These are phyloP conservation scores for Heterobasidion irregulare DNA, from an alignment of 1,284 basidiomycete genomes.

Conservation along the genomic window DNA sequence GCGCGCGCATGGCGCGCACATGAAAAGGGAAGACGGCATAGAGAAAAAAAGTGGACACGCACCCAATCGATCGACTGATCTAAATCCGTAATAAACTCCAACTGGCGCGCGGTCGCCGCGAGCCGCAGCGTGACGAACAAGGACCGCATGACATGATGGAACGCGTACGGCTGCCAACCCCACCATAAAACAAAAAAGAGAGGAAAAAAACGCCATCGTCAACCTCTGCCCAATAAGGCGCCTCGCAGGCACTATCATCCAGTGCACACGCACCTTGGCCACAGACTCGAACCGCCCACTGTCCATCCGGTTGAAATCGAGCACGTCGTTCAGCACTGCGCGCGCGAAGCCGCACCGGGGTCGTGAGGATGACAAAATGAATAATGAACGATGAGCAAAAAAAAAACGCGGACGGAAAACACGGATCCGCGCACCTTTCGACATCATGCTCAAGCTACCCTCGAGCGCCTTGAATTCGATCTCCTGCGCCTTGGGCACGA, in stretches of 20 bases:
- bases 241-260: not conserved
- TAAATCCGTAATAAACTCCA: slow-evolving; percentile 62
- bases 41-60: slow-evolving; percentile 10
- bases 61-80: slow-evolving; percentile 72
- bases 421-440: slow-evolving; percentile 46
- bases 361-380: not conserved
- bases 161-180: slow-evolving; percentile 57
- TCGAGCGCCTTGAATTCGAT: slow-evolving; percentile 78
- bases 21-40: not conserved
- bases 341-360: slow-evolving; percentile 2
- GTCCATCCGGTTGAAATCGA: slow-evolving; percentile 78
- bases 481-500: slow-evolving; percentile 57
- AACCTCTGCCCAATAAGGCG: not conserved
- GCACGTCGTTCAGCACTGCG: slow-evolving; percentile 78
- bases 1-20: not conserved
- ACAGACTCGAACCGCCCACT: slow-evolving; percentile 72
- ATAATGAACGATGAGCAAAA: not conserved
- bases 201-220: not conserved
- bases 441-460: slow-evolving; percentile 84
- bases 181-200: not conserved
- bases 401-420: not conserved
- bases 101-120: slow-evolving; percentile 63
- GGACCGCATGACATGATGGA: slow-evolving; percentile 78
- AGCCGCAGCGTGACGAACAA: slow-evolving; percentile 72
- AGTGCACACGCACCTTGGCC: slow-evolving; percentile 31